Base-by-base conservation (phyloP, 2,329 filamentous ascomycete genomes). In the Hypoxylon sp. region DNA sequence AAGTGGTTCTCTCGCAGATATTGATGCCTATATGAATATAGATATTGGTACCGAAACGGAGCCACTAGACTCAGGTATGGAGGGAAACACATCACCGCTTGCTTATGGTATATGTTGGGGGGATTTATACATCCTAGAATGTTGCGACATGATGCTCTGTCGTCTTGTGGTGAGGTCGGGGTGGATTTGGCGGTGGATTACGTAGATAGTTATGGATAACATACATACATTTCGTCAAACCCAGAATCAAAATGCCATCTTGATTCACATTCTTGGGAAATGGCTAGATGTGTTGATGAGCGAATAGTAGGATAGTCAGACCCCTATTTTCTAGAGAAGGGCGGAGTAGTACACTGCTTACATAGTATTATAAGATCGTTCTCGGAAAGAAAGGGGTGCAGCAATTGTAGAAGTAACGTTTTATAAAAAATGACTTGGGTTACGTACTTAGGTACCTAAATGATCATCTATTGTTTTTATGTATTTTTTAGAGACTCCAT, bases 1-100 rank as follows among this genome's bases (percentile, higher is more conserved):
- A 66, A 29, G 24, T 71, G 69, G 68, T 26, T 69, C 24, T 42
- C 57, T n/a, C 66, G 66, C 19, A 58, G 47, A 31, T 57, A 67
- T 37, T 59, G 19, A 22, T 22, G 3, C 19, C 19, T 22, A 22
- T 22, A 22, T 22, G 19, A 22, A 22, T 22, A 57, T 17, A 19
- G 42, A 52, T 44, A 39, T 39, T 44, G 17, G 9, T 44, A 19
- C 50, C 42, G 19, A 14, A 6, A 35, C 8, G 19, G 4, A n/a
- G 13, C 44, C 24, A 6, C 13, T 19, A 17, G 17, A 9, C 2
- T 44, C 17, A 17, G 39, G 17, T 19, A 6, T 8, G 6, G n/a
- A 44, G 3, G 11, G 6, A 6, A 19, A 9, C 4, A 24, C n/a
- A 13, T 47, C 33, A 22, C 14, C 26, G 33, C 33, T 19, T 51